A percentile compares a stretch with the other conserved stretches of the same genome.
phyloP scores from a whole-genome alignment of 306 rosid genomes.

The Ormosia semicastrata region DNA sequence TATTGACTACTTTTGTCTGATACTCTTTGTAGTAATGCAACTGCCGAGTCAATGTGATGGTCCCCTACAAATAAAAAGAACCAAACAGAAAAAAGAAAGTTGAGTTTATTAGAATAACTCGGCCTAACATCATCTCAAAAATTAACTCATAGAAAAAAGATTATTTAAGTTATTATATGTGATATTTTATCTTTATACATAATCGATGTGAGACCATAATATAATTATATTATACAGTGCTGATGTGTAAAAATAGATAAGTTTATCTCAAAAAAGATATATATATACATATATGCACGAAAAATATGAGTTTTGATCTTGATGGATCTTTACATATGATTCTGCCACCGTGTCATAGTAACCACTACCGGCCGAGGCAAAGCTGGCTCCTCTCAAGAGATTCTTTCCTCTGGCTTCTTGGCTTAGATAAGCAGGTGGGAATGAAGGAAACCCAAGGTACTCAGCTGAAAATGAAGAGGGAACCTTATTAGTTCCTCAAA shows the following conservation, averaged over 20 bases:
- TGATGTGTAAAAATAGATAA: no score
- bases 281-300: no score
- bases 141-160: no score
- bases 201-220: no score
- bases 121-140: no score
- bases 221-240: no score
- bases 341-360: constrained; percentile 43
- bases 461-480: constrained; percentile 43
- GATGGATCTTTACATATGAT: constrained; percentile 38
- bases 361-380: constrained; percentile 72
- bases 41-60: constrained; percentile 50
- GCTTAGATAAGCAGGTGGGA: constrained; percentile 64
- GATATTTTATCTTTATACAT: no score
- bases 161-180: no score
- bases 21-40: constrained; percentile 54
- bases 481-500: background rate
- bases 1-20: constrained; percentile 41
- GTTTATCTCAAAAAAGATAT: no score
- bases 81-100: background rate
- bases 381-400: constrained; percentile 59
- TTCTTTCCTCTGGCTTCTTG: constrained; percentile 51
- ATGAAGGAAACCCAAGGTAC: constrained; percentile 56
- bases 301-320: no score
- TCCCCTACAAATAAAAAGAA: constrained; percentile 28
- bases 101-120: no score